A percentile compares a stretch with the other conserved stretches of the same genome.
Evolutionary conservation across 2,329 filamentous ascomycete genomes (phyloP).

Genomic region (Amylocarpus encephaloides): DNA sequence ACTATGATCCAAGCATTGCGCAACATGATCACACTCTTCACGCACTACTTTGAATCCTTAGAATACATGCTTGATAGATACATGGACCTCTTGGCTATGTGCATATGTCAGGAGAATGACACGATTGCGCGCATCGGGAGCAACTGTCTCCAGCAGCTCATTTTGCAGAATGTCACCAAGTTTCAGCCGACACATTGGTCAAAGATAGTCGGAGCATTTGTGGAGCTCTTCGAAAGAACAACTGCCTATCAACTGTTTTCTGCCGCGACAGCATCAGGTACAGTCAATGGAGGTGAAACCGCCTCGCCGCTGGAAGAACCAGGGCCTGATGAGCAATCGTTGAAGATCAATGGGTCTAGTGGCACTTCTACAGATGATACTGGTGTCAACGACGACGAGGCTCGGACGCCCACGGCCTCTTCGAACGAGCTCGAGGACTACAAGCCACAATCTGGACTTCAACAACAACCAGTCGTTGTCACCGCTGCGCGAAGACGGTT

Average conservation of each 20-base stretch:
- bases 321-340: constrained; percentile 42
- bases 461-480: constrained; percentile 85
- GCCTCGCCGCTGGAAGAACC: constrained; percentile 26
- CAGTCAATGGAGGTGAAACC: constrained; percentile 48
- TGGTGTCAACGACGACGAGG: constrained; percentile 28
- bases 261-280: constrained; percentile 54
- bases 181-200: constrained; percentile 84
- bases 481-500: constrained; percentile 88
- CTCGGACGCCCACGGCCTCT: constrained; percentile 22
- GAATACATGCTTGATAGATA: constrained; percentile 99
- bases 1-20: constrained; percentile 98
- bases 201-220: constrained; percentile 92
- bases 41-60: constrained; percentile 92
- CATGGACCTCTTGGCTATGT: constrained; percentile 85
- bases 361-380: constrained; percentile 30
- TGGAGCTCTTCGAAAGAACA: constrained; percentile 88
- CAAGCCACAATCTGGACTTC: constrained; percentile 66
- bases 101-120: constrained; percentile 98
- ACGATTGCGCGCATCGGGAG: constrained; percentile 96
- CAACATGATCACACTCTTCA: constrained; percentile 98
- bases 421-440: constrained; percentile 63
- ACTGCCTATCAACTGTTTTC: constrained; percentile 95
- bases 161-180: constrained; percentile 92
- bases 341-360: constrained; percentile 54
- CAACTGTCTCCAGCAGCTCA: constrained; percentile 94